Evolutionary conservation across 352 stramenopile genomes (phyloP).

Genomic region (Thalassiosira exigua): DNA sequence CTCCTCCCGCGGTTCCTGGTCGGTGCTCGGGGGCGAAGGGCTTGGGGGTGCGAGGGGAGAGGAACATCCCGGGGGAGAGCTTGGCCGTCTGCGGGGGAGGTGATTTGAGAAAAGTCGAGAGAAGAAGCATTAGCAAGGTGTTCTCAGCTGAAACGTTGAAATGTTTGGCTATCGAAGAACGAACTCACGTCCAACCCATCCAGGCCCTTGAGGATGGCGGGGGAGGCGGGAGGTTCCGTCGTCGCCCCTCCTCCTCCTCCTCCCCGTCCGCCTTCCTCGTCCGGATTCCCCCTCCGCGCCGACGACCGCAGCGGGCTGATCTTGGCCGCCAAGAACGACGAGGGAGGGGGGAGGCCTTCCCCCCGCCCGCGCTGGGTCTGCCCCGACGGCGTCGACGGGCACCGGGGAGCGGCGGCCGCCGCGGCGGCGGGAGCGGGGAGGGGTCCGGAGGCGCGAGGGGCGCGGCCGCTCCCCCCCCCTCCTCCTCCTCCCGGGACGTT

Average conservation of each 20-base stretch:
- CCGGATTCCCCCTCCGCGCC: no score
- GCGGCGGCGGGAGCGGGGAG: background rate
- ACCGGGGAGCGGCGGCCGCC: background rate
- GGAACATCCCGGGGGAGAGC: slow-evolving; percentile 41
- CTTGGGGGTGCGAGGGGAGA: slow-evolving; percentile 50
- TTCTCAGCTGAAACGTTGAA: background rate
- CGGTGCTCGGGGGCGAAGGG: no score
- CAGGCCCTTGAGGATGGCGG: no score
- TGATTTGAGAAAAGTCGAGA: background rate
- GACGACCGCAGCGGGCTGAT: slow-evolving; percentile 55
- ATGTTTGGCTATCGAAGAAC: background rate
- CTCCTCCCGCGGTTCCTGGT: no score
- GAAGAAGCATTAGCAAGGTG: background rate
- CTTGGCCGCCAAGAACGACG: slow-evolving; percentile 54
- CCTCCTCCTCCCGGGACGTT: slow-evolving; percentile 1
- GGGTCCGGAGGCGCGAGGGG: background rate
- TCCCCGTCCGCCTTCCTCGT: no score
- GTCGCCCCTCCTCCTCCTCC: background rate
- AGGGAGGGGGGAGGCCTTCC: slow-evolving; percentile 31
- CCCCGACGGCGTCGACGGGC: background rate
- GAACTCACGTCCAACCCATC: slow-evolving; percentile 34
- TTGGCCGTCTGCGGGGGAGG: no score
- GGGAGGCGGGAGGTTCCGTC: slow-evolving; percentile 28
- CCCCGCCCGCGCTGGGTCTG: background rate
- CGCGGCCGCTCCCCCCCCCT: background rate